Conservation (phyloP, 116 monocot genomes). For the Iris pallida region DNA sequence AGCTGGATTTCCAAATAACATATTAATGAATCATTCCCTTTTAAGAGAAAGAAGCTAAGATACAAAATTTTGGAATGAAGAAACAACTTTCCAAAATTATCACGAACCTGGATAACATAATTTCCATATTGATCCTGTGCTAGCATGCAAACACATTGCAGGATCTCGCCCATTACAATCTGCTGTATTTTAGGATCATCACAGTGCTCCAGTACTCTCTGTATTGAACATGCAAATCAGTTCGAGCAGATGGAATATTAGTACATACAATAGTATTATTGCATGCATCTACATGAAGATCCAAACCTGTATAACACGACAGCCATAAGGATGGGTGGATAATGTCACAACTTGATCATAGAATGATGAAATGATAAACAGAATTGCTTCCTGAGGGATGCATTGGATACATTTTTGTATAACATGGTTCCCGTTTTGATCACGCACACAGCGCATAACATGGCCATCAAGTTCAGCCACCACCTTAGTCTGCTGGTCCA, state of each 20-base stretch:
- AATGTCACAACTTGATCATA: constrained; percentile 33
- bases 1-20: not conserved
- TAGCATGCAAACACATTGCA: constrained; percentile 28
- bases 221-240: not conserved
- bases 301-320: constrained; percentile 47
- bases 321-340: constrained; percentile 53
- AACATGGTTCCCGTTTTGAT: constrained; percentile 61
- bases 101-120: constrained; percentile 49
- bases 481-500: constrained; percentile 37
- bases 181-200: constrained; percentile 26
- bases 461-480: constrained; percentile 47
- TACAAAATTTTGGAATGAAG: not conserved
- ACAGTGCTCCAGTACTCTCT: constrained; percentile 54
- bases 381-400: constrained; percentile 34
- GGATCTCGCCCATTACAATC: constrained; percentile 34
- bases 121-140: constrained; percentile 62
- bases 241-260: not conserved
- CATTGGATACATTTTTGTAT: constrained; percentile 53
- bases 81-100: not conserved
- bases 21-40: not conserved
- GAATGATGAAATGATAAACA: constrained; percentile 37
- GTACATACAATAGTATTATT: not conserved
- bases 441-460: constrained; percentile 39
- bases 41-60: not conserved
- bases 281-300: not conserved